Evolutionary conservation across 179 eudicot genomes (phyloP), one percentile per base, ranked within the genome.

Genomic region (Silene vulgaris): DNA sequence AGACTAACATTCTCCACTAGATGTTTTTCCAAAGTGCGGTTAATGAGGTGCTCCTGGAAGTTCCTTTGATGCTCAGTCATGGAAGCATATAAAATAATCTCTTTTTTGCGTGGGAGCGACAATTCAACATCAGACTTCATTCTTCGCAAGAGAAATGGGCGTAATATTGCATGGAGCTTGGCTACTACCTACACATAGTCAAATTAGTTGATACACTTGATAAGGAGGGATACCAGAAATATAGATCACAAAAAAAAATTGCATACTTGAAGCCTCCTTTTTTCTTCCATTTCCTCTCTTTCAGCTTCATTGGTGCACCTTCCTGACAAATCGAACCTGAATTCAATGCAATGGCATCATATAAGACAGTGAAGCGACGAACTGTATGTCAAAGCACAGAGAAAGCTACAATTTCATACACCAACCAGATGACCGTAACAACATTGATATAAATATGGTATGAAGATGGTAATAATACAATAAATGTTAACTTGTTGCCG

Each of bases 81-180:
- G 64, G 84, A 91, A 56, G 96, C 98, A 87, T 93, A 96, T 65
- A 96, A 81, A 57, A 96, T 90, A 72, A 91, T 96, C 86, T 96
- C 99, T 76, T 96, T 96, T 79, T 96, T 96, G 57, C 94, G 85
- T 4, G 99, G 99, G 71, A 96, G 98, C 80, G 82, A 78, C 40
- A 67, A 84, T 78, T 96, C 99, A 63, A 96, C 97, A 77, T 96
- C 98, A 79, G 84, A 76, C 81, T 93, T 96, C 97, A 93, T 78
- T 84, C 99, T 90, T 65, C 99, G 88, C 28, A 96, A 93, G 52
- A 96, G 90, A 82, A 96, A 96, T 19, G 99, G 99, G 23, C 98
- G 96, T 84, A 96, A 79, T 74, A 96, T 96, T 30, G 85, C 85
- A 86, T 93, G 99, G 69, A 96, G 96, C 82, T 96, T 96, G 69